These are phyloP conservation scores for Aureobasidium sp. DNA, from an alignment of 2,329 filamentous ascomycete genomes.

Conservation along the genomic window DNA sequence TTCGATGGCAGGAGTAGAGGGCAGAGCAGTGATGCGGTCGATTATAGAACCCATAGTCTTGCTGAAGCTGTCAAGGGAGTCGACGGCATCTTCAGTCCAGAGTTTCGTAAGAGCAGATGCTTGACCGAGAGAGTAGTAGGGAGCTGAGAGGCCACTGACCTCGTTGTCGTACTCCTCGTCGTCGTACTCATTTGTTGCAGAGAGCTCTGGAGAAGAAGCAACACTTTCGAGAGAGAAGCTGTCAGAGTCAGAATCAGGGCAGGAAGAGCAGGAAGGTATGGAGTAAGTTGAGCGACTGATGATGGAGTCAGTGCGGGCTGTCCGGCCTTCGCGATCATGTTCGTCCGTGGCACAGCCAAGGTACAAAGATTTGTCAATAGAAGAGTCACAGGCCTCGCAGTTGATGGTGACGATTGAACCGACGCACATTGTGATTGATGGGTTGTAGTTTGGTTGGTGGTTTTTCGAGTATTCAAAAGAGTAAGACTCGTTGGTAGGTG, in stretches of 20 bases:
- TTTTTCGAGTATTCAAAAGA: no score
- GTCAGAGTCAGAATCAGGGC: neutral
- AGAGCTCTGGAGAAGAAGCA: neutral
- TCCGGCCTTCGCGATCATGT: neutral
- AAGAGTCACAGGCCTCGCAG: neutral
- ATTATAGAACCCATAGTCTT: neutral
- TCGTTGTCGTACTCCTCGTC: neutral
- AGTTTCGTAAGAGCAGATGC: neutral
- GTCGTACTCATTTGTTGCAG: accelerated
- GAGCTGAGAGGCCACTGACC: neutral
- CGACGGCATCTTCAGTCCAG: neutral
- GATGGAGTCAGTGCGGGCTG: neutral
- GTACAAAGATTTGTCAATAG: neutral
- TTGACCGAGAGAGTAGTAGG: neutral
- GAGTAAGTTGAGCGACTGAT: neutral
- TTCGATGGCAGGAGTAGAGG: neutral
- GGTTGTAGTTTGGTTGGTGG: no score
- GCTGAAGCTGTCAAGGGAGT: neutral
- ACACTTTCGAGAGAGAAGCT: neutral
- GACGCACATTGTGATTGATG: neutral
- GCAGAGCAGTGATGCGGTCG: neutral
- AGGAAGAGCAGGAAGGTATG: neutral
- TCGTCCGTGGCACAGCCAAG: neutral
- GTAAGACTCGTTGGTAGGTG: no score
- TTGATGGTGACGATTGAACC: neutral